Evolutionary conservation across 2,329 filamentous ascomycete species (phyloP), one percentile per base, ranked within the genome.

Genomic region (Colletotrichum brevisporum): DNA sequence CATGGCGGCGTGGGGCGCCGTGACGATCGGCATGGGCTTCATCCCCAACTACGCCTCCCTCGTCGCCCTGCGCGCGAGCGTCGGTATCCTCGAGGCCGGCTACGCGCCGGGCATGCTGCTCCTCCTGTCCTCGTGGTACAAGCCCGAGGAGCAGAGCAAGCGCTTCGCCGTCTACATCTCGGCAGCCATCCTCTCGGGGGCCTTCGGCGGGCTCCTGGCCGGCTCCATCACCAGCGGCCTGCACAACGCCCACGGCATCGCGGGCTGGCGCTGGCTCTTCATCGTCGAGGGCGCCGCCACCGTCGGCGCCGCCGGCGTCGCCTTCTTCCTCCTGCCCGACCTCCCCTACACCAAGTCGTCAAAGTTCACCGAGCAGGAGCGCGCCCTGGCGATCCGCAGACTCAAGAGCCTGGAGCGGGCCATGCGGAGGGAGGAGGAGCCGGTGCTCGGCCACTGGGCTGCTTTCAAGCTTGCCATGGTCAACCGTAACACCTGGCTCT

Each of bases 51-150:
- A 76, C 64, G 52, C 73, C 2, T 70, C 72, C 2, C 73, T 80
- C 8, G 66, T 79, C 27, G 76, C 71, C 6, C 73, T 82, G 47
- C 81, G 80, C 72, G 87, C 89, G 18, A 78, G 5, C 27, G 27
- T 91, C 8, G 89, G 89, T 45, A 74, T 90, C 27, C 85, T 83
- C 52, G 90, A 92, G 76, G 80, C 89, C 6, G 89, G 89, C 2
- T 82, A 91, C 0, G 88, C 87, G 63, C 88, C 88, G 0, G 89
- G 88, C 8, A 85, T 92, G 78, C 71, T 87, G 74, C 64, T 86
- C 77, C 89, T 92, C 69, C 82, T 93, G 0, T 90, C 87, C 0
- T 91, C 88, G 69, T 94, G 91, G 91, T 94, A 93, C 66, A 78
- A 78, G 69, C 72, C 73, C 24, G 71, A 71, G 3, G 78, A 79